Evolutionary conservation across 2,329 filamentous ascomycete genomes (phyloP).

Genomic region (Drechslerella coelobrocha): DNA sequence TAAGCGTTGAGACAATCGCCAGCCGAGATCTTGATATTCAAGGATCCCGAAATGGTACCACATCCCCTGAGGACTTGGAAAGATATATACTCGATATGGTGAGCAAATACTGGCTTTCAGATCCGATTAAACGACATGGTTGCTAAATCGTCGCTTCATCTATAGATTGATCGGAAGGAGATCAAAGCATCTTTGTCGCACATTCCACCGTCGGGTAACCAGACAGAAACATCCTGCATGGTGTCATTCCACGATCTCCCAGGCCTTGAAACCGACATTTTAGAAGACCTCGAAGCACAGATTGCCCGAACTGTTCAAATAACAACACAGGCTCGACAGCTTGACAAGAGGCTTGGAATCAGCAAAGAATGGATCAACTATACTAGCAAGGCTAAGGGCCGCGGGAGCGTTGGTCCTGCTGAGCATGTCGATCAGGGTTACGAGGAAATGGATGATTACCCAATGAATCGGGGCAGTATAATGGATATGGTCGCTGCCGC

Average conservation of each 20-base stretch:
- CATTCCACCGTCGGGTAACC: constrained; percentile 53
- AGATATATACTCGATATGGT: constrained; percentile 55
- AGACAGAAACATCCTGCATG: constrained; percentile 52
- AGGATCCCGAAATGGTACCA: constrained; percentile 51
- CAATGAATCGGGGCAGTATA: constrained; percentile 24
- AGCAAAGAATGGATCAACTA: constrained; percentile 67
- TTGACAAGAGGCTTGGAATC: constrained; percentile 65
- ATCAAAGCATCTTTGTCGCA: constrained; percentile 55
- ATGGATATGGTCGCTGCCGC: constrained; percentile 33
- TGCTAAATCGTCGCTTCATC: neutral
- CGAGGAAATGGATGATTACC: constrained; percentile 47
- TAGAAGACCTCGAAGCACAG: constrained; percentile 62
- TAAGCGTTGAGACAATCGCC: constrained; percentile 64
- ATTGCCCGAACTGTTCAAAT: constrained; percentile 63
- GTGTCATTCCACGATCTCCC: constrained; percentile 54
- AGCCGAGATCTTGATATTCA: constrained; percentile 54
- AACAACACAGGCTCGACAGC: constrained; percentile 63
- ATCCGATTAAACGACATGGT: neutral
- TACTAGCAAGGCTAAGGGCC: constrained; percentile 58
- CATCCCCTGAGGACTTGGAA: constrained; percentile 53
- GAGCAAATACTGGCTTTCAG: constrained; percentile 16
- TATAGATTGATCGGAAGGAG: constrained; percentile 55
- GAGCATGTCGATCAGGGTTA: constrained; percentile 43
- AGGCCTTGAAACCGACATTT: constrained; percentile 57
- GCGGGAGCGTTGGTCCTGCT: constrained; percentile 15